These are phyloP conservation scores for Talaromyces thailandensis DNA, from an alignment of 495 filamentous ascomycete species.

Conservation along the genomic window DNA sequence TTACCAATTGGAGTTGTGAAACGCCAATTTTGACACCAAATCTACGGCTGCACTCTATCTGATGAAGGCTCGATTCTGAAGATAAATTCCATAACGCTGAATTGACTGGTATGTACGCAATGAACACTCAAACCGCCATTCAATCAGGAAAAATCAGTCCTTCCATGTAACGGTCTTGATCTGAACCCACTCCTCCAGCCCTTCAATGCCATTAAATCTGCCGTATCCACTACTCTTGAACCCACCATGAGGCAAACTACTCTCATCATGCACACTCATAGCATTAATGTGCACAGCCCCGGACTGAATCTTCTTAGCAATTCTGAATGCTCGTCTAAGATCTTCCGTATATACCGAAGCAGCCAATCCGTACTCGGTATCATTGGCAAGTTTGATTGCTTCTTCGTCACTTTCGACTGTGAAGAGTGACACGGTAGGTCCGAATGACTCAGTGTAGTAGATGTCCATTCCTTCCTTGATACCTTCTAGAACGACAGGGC, in stretches of 20 bases:
- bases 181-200: conserved; percentile 69
- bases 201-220: conserved; percentile 47
- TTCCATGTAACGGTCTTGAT: conserved; percentile 75
- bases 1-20: no score
- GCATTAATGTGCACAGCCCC: conserved; percentile 83
- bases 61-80: no score
- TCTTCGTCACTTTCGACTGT: conserved; percentile 40
- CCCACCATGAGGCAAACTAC: conserved; percentile 71
- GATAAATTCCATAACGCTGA: no score
- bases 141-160: conserved; percentile 12
- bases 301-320: conserved; percentile 41
- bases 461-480: conserved; percentile 75
- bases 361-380: conserved; percentile 43
- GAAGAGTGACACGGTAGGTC: conserved; percentile 58
- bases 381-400: conserved; percentile 39
- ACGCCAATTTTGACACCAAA: no score
- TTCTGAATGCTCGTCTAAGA: conserved; percentile 35
- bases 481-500: conserved; percentile 59
- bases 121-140: background rate
- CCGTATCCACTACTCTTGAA: conserved; percentile 81
- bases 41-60: no score
- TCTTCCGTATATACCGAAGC: conserved; percentile 39
- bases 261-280: conserved; percentile 79
- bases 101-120: no score
- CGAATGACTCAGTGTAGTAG: conserved; percentile 75